phyloP scores from a whole-genome alignment of 2,329 filamentous ascomycete genomes.

The Cryphonectria radicalis region DNA sequence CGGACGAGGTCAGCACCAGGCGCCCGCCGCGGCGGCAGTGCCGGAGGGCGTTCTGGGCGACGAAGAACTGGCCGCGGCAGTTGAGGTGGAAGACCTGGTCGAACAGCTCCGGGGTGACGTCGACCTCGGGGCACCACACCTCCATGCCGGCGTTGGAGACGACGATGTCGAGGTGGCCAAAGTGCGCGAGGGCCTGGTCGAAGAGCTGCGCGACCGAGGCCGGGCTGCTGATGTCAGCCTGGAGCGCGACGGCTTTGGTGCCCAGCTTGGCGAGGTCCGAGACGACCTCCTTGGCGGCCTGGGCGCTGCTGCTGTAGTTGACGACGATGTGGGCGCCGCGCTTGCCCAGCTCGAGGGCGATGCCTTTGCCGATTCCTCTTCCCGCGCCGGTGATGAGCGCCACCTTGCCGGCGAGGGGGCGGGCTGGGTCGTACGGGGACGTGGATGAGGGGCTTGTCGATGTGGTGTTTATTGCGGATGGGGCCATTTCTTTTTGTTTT shows the following conservation, averaged over 20 bases:
- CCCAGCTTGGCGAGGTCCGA: conserved; percentile 58
- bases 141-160: conserved; percentile 75
- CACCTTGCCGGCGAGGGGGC: conserved; percentile 55
- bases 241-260: conserved; percentile 60
- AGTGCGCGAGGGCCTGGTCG: conserved; percentile 66
- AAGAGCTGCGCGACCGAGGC: conserved; percentile 66
- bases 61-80: conserved; percentile 75
- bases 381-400: conserved; percentile 68
- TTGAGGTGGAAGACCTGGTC: conserved; percentile 75
- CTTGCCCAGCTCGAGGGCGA: conserved; percentile 68
- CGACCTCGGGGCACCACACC: conserved; percentile 71
- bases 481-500: conserved; percentile 33
- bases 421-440: conserved; percentile 33
- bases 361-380: conserved; percentile 69
- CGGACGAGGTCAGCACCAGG: conserved; percentile 73
- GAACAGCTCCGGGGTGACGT: conserved; percentile 72
- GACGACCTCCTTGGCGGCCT: conserved; percentile 62
- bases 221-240: conserved; percentile 68
- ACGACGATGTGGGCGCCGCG: conserved; percentile 68
- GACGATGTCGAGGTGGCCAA: conserved; percentile 72
- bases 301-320: conserved; percentile 65
- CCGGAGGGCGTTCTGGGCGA: conserved; percentile 75
- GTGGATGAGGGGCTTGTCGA: neutral
- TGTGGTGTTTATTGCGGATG: conserved; percentile 33
- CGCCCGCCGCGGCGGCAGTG: conserved; percentile 71